These are phyloP conservation scores for Cladosporium colombiae DNA, from an alignment of 2,329 filamentous ascomycete genomes.

Conservation along the genomic window DNA sequence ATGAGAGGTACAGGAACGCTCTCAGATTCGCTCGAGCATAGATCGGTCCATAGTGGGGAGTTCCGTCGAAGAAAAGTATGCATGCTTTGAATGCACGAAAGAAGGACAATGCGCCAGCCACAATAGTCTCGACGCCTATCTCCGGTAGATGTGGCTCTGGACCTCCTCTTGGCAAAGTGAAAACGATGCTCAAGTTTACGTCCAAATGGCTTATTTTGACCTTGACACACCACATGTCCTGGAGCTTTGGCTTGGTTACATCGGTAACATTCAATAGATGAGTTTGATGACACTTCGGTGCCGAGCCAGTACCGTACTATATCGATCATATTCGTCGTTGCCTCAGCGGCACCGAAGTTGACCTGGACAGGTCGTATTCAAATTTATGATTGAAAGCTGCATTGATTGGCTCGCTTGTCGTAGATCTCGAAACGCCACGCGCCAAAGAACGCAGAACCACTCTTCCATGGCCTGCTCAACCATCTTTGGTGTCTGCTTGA, in stretches of 20 bases:
- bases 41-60: background rate
- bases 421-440: background rate
- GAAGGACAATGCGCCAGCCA: background rate
- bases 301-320: background rate
- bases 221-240: too few species aligned
- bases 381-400: background rate
- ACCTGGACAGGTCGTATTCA: background rate
- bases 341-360: too few species aligned
- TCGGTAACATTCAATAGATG: too few species aligned
- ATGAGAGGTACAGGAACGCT: background rate
- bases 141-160: slow-evolving; percentile 2
- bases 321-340: background rate
- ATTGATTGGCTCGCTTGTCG: background rate
- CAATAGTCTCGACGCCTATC: background rate
- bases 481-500: background rate
- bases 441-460: background rate
- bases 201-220: background rate
- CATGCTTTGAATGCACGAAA: background rate
- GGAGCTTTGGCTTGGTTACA: background rate
- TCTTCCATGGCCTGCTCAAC: background rate
- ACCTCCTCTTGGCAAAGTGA: background rate
- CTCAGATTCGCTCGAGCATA: background rate
- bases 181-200: background rate
- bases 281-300: rapidly evolving
- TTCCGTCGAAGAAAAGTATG: background rate